phyloP scores from a whole-genome alignment of 108 stramenopile species.

The Cyclotella kingstonii region DNA sequence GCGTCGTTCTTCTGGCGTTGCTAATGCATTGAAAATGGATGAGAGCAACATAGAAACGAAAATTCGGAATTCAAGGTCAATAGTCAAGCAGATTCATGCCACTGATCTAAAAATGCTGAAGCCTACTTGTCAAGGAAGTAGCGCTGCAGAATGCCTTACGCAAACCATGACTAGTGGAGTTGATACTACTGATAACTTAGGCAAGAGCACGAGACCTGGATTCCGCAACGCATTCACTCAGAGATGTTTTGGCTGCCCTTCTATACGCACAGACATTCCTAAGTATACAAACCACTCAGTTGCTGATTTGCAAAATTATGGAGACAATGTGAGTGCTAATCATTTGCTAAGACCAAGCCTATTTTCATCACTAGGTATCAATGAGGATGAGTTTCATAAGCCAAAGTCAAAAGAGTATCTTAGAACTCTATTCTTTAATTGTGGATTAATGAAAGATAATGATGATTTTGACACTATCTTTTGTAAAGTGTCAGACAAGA shows the following conservation, averaged over 20 bases:
- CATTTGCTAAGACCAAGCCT: conserved; percentile 47
- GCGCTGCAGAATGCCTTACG: conserved; percentile 47
- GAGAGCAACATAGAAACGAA: conserved; percentile 4
- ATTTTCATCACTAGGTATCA: conserved; percentile 51
- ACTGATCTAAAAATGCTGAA: conserved; percentile 30
- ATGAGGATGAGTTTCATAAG: conserved; percentile 56
- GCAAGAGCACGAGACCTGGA: conserved; percentile 58
- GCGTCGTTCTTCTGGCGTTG: conserved; percentile 44
- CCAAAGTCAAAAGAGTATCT: conserved; percentile 37
- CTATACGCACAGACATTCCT: conserved; percentile 62
- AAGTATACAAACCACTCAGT: conserved; percentile 49
- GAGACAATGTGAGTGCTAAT: conserved; percentile 56
- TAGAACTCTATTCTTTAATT: conserved; percentile 22
- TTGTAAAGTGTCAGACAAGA: conserved; percentile 3
- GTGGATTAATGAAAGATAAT: neutral
- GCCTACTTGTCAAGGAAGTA: conserved; percentile 8
- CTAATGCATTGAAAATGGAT: conserved; percentile 41
- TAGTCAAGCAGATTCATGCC: conserved; percentile 11
- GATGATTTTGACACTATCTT: conserved; percentile 11
- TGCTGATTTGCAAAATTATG: conserved; percentile 76
- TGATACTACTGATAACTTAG: conserved; percentile 40
- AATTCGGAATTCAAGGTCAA: too few species aligned
- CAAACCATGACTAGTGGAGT: conserved; percentile 24
- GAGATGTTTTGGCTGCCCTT: conserved; percentile 63
- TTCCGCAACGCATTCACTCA: conserved; percentile 55